Evolutionary conservation across 2,329 filamentous ascomycete species (phyloP), one percentile per base, ranked within the genome.

Genomic region (Cladosporium sp.): DNA sequence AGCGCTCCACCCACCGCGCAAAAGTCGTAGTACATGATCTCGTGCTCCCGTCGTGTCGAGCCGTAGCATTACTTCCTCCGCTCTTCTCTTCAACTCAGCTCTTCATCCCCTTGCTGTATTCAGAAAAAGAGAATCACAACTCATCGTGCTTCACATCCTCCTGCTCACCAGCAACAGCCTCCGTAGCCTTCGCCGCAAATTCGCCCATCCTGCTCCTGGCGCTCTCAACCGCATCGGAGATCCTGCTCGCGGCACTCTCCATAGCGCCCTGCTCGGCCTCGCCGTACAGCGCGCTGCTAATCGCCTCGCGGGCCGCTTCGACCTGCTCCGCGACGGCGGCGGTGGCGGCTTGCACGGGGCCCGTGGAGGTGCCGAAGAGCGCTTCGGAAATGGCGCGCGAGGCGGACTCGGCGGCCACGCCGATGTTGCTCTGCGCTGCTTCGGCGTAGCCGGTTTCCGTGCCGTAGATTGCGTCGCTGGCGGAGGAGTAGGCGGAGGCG

Each of bases 381-480:
- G 80, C 80, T 46, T 72, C 71, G 11, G 73, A 79, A 53, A 83
- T 77, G 2, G 77, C 80, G 19, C 70, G 70, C 54, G 78, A 76
- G 9, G 81, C 82, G 38, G 76, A 78, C 7, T 72, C 70, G 7
- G 76, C 79, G 5, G 80, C 77, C n/a, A 74, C 73, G 1, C 74
- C 70, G 53, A 85, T 74, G 42, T 73, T 76, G 40, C 72, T 69
- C 54, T 77, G 76, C 4, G 80, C 81, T 13, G 76, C 72, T 60
- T 81, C 77, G 3, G 72, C 70, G 55, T 79, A 80, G 9, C 74
- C 71, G 9, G 73, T 70, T 50, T 77, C 72, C 7, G 75, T 75
- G 43, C 80, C 79, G 56, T 83, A 81, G 32, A 84, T 67, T 33
- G 77, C 77, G 58, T 75, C 74, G 48, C 58, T 59, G 10, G 58